Evolutionary conservation across 805 yeast genomes (phyloP).

Genomic region (Suhomyces sp.): DNA sequence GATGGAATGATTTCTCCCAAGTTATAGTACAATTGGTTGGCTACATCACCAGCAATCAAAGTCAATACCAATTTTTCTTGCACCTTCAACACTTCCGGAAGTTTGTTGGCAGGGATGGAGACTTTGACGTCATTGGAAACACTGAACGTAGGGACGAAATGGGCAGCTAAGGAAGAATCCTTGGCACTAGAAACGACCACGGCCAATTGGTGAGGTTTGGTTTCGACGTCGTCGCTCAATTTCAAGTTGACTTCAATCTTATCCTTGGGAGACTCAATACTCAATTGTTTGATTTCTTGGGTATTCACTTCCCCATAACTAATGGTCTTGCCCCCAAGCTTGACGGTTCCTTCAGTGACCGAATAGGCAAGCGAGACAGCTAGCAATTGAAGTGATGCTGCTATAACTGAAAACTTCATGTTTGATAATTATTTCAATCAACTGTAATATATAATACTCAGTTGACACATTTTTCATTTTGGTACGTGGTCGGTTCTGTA

Average conservation of each 20-base stretch:
- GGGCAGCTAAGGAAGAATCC: conserved; percentile 28
- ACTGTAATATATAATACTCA: neutral
- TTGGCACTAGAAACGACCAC: conserved; percentile 25
- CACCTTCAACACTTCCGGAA: conserved; percentile 36
- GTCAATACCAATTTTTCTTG: conserved; percentile 29
- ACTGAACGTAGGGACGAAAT: conserved; percentile 30
- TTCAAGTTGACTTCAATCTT: conserved; percentile 26
- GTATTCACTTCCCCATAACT: conserved; percentile 31
- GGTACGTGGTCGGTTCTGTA: conserved; percentile 3
- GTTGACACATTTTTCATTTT: conserved; percentile 2
- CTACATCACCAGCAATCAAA: conserved; percentile 29
- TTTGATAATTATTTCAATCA: conserved; percentile 1
- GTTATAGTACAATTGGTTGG: conserved; percentile 19
- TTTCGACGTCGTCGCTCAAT: conserved; percentile 16
- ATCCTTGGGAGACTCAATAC: conserved; percentile 31
- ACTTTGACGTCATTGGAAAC: conserved; percentile 18
- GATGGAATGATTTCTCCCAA: conserved; percentile 33
- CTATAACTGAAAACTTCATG: conserved; percentile 20
- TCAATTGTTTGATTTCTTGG: conserved; percentile 27
- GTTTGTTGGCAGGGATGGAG: conserved; percentile 22
- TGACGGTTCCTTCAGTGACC: conserved; percentile 28
- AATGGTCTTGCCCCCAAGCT: conserved; percentile 21
- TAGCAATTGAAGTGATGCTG: conserved; percentile 17
- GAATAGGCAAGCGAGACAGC: conserved; percentile 25
- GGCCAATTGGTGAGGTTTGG: conserved; percentile 35